Evolutionary conservation across 208 protist species (phyloP), one percentile per base, ranked within the genome.

Genomic region (Crithidia fasciculata): DNA sequence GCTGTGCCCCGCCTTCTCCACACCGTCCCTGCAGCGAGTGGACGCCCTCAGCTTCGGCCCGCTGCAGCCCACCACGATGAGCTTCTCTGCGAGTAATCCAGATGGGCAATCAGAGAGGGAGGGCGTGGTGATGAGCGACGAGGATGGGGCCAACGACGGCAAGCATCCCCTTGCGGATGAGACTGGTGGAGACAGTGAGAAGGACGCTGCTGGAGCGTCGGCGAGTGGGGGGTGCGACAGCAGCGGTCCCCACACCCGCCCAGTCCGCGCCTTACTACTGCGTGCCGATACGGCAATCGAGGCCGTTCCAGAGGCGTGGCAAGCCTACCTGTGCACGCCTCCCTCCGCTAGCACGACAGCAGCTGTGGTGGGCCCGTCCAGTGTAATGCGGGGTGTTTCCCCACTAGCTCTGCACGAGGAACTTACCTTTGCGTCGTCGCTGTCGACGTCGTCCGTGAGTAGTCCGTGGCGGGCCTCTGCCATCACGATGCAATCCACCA

Each of bases 1-100:
- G 15, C 81, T 94, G 53, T 67, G 86, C 45, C 89, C 89, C 5
- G 81, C 84, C 39, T 87, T 88, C 64, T 86, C 75, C 19, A 87
- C 86, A 7, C 78, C 84, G 59, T 28, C 69, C 53, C 78, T 94
- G 74, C 82, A 85, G 19, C 86, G 89, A n/a, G 72, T 88, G 0
- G 82, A 90, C 44, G 59, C 68, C 37, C 84, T 82, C 63, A 87
- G 81, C 49, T 94, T 86, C 66, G 74, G 74, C 45, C 89, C 86
- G 13, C 63, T 84, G 63, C 74, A 78, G 60, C 49, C 77, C 4
- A 82, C 77, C 28, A 70, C 67, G 45, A 49, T 13, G 45, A 49
- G 9, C 9, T 15, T 8, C 8, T 18, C 39, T 10, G 44, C 10
- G 19, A 9, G 43, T 12, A 6, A 13, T 8, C 45, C 45, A 49